phyloP scores from a whole-genome alignment of 192 early-diverging fungal genomes.

The Mortierella claussenii region DNA sequence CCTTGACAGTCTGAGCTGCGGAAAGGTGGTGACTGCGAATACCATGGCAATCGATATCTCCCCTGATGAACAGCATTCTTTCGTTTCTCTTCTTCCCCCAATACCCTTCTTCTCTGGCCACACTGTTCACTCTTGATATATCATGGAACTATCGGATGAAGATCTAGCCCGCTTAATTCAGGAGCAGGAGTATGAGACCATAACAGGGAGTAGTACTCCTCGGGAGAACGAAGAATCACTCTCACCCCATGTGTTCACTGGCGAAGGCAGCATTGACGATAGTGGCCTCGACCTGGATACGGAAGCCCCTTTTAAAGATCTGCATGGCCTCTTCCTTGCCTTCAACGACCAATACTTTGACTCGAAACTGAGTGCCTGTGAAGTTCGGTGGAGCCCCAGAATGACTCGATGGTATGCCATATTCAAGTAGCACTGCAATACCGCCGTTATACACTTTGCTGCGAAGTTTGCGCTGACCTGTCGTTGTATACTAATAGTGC shows the following conservation, averaged over 20 bases:
- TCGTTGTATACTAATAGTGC: constrained; percentile 53
- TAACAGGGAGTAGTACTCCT: neutral
- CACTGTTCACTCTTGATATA: neutral
- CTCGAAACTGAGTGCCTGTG: constrained; percentile 59
- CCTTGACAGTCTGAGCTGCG: too few species aligned
- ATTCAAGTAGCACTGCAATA: too few species aligned
- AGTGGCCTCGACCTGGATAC: neutral
- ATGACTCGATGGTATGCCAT: constrained; percentile 68
- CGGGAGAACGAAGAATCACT: neutral
- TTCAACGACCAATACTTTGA: constrained; percentile 69
- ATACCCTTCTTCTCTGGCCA: neutral
- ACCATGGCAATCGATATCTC: too few species aligned
- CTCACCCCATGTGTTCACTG: neutral
- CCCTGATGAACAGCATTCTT: neutral
- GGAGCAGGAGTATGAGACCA: constrained; percentile 28
- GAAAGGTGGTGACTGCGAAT: too few species aligned
- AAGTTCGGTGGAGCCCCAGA: constrained; percentile 64
- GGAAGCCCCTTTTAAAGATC: constrained; percentile 51
- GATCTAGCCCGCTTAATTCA: constrained; percentile 32
- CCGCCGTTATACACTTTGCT: neutral
- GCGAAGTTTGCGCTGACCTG: neutral
- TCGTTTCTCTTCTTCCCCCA: neutral
- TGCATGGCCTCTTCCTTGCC: constrained; percentile 62
- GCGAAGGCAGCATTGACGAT: neutral
- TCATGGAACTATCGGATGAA: constrained; percentile 33